A percentile compares a stretch with the other conserved stretches of the same genome.
These are phyloP conservation scores for Simplicillium sp. DNA, from an alignment of 2,329 filamentous ascomycete species.

Conservation along the genomic window DNA sequence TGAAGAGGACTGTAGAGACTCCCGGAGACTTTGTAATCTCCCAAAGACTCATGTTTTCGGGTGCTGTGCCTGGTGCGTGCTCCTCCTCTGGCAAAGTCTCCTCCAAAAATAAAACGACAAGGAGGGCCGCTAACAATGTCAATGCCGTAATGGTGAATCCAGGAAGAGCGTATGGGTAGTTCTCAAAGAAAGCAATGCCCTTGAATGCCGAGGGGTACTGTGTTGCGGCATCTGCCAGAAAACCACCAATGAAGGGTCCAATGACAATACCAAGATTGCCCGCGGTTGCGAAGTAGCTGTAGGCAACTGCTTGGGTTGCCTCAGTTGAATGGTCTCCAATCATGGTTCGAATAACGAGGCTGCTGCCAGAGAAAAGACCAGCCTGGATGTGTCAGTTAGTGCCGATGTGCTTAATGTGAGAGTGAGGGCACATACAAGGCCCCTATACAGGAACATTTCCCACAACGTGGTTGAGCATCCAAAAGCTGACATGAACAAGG, in stretches of 20 bases:
- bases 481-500: conserved; percentile 53
- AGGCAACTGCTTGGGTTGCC: conserved; percentile 61
- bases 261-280: conserved; percentile 66
- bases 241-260: conserved; percentile 63
- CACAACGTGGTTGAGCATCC: conserved; percentile 55
- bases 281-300: conserved; percentile 67
- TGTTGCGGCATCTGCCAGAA: conserved; percentile 54
- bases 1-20: conserved; percentile 54
- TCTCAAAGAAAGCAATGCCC: conserved; percentile 31
- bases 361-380: conserved; percentile 63
- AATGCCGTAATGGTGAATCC: conserved; percentile 46
- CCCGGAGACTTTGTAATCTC: conserved; percentile 51
- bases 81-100: conserved; percentile 41
- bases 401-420: too few relatives aligned
- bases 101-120: conserved; percentile 46
- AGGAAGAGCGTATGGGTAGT: conserved; percentile 44
- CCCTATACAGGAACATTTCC: conserved; percentile 67
- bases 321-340: conserved; percentile 61
- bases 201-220: conserved; percentile 51
- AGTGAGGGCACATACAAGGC: too few relatives aligned
- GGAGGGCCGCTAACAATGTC: conserved; percentile 40
- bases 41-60: conserved; percentile 12
- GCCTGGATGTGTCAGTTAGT: conserved; percentile 33
- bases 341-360: conserved; percentile 70
- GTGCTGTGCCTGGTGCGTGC: background rate